Conservation (phyloP, 306 rosid species). For the Benincasa hispida region DNA sequence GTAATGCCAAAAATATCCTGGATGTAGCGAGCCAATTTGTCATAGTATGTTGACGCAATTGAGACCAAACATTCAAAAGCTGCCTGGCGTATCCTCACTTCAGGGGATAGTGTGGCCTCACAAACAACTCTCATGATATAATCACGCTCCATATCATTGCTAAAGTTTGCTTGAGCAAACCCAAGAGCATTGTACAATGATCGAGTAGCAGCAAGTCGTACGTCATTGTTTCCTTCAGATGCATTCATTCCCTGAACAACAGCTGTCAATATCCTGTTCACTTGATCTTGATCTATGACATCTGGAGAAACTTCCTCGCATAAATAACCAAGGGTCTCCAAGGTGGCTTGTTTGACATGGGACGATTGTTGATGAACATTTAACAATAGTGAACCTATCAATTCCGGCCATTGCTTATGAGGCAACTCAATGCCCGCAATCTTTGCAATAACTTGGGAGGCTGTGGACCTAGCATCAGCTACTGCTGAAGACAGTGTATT, state of each 20-base stretch:
- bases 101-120: conserved; percentile 70
- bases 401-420: conserved; percentile 80
- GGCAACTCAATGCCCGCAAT: conserved; percentile 87
- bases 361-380: conserved; percentile 68
- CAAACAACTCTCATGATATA: conserved; percentile 92
- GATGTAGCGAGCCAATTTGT: conserved; percentile 65
- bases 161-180: conserved; percentile 77
- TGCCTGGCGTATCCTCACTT: conserved; percentile 65
- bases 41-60: conserved; percentile 69
- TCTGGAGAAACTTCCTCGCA: conserved; percentile 86
- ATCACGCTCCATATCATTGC: conserved; percentile 78
- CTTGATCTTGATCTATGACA: conserved; percentile 73
- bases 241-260: conserved; percentile 85
- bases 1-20: conserved; percentile 69
- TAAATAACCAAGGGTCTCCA: conserved; percentile 85
- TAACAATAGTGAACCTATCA: conserved; percentile 63
- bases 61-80: conserved; percentile 89
- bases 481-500: conserved; percentile 57
- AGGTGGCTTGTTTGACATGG: conserved; percentile 71
- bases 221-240: conserved; percentile 64
- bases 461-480: conserved; percentile 65
- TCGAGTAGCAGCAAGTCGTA: conserved; percentile 74
- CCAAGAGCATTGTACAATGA: conserved; percentile 80
- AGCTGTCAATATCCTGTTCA: conserved; percentile 79
- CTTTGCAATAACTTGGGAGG: conserved; percentile 84